A percentile compares a stretch with the other conserved stretches of the same genome.
Conservation (phyloP, 768 basidiomycete species). For the Tricholoma matsutake region DNA sequence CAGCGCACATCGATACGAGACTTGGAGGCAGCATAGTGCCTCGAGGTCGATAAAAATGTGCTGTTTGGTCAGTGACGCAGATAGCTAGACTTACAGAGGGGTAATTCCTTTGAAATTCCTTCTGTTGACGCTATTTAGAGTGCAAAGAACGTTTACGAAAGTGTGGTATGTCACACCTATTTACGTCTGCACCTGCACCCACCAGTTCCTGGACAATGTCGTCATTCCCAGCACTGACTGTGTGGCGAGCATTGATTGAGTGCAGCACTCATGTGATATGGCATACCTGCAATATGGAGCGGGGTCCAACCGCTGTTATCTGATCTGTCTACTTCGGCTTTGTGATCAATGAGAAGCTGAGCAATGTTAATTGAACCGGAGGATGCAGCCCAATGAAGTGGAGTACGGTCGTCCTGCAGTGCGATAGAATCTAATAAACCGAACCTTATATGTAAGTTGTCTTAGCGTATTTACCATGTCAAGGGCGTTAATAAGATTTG, state of each 20-base stretch:
- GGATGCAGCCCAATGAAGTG: slow-evolving; percentile 85
- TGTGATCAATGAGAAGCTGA: slow-evolving; percentile 65
- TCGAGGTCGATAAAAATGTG: slow-evolving; percentile 30
- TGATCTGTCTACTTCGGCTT: slow-evolving; percentile 62
- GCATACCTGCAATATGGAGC: slow-evolving; percentile 71
- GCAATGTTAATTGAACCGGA: slow-evolving; percentile 67
- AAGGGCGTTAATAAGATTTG: slow-evolving; percentile 53
- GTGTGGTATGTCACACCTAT: slow-evolving; percentile 35
- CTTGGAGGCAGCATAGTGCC: slow-evolving; percentile 93
- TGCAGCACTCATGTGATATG: not conserved
- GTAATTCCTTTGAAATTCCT: slow-evolving; percentile 82
- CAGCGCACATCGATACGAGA: slow-evolving; percentile 73
- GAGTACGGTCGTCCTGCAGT: slow-evolving; percentile 69
- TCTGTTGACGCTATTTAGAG: slow-evolving; percentile 30
- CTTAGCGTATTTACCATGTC: slow-evolving; percentile 51
- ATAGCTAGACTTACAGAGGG: slow-evolving; percentile 58
- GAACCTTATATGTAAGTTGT: not conserved
- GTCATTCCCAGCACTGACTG: slow-evolving; percentile 82
- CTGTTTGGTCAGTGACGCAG: slow-evolving; percentile 12
- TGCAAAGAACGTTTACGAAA: slow-evolving; percentile 15
- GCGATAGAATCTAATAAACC: not conserved
- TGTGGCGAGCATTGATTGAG: slow-evolving; percentile 15
- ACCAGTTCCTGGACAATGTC: slow-evolving; percentile 72
- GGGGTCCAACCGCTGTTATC: slow-evolving; percentile 77
- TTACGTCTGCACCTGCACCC: slow-evolving; percentile 81